Evolutionary conservation across 2,329 filamentous ascomycete species (phyloP).

Genomic region (Periglandula ipomoeae): DNA sequence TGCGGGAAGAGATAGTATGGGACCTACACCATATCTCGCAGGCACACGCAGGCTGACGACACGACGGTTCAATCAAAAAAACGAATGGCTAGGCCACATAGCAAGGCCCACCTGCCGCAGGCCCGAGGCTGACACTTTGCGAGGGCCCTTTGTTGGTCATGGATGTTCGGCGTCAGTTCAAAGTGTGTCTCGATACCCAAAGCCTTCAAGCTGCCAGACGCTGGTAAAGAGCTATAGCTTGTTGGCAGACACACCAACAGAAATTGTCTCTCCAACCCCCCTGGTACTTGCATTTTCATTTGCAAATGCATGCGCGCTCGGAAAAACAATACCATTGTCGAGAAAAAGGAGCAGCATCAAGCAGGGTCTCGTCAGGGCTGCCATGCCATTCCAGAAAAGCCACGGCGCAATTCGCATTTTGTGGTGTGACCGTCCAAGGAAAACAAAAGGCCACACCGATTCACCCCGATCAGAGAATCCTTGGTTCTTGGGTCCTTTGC

Average conservation of each 20-base stretch:
- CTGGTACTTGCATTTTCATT: background rate
- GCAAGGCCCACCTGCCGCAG: background rate
- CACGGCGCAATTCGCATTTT: background rate
- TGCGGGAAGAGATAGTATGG: background rate
- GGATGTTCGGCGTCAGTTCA: background rate
- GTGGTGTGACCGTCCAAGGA: background rate
- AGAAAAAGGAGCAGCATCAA: background rate
- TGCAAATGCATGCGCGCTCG: background rate
- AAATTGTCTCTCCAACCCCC: background rate
- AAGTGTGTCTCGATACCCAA: conserved; percentile 1
- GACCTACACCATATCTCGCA: background rate
- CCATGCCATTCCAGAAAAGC: background rate
- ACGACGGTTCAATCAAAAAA: background rate
- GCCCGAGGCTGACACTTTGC: background rate
- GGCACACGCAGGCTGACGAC: background rate
- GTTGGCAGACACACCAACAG: background rate
- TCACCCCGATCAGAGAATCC: background rate
- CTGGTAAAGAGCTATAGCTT: background rate
- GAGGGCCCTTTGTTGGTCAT: background rate
- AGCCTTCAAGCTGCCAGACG: background rate
- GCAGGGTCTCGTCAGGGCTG: background rate
- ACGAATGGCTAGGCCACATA: background rate
- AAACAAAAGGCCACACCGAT: background rate
- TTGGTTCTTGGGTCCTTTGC: background rate
- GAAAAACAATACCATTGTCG: background rate